These are phyloP conservation scores for Entomortierella lignicola DNA, from an alignment of 192 early-diverging fungal species.

Conservation along the genomic window DNA sequence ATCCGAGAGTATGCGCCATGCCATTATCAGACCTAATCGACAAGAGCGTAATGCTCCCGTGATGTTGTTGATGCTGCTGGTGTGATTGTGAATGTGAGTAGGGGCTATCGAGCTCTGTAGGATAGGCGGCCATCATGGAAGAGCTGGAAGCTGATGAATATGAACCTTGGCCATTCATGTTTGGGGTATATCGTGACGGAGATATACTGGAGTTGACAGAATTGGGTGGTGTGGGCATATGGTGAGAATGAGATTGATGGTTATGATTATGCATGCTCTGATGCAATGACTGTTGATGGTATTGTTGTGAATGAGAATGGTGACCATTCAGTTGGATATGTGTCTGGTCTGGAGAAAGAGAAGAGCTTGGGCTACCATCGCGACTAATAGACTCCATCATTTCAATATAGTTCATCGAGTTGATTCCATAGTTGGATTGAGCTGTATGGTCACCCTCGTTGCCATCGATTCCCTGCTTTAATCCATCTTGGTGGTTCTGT, in stretches of 20 bases:
- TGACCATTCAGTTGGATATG: conserved; percentile 13
- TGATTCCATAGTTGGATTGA: conserved; percentile 11
- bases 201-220: conserved; percentile 14
- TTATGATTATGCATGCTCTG: conserved; percentile 9
- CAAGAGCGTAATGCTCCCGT: conserved; percentile 22
- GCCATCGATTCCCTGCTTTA: conserved; percentile 24
- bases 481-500: not conserved
- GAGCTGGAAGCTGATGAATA: not conserved
- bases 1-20: conserved; percentile 26
- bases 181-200: conserved; percentile 12
- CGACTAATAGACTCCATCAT: conserved; percentile 37
- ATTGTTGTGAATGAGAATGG: conserved; percentile 4
- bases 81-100: conserved; percentile 24
- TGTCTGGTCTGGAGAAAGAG: conserved; percentile 40
- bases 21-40: conserved; percentile 27
- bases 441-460: not conserved
- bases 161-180: not conserved
- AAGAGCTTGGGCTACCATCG: conserved; percentile 30
- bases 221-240: conserved; percentile 10
- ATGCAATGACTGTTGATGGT: conserved; percentile 14
- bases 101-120: conserved; percentile 3
- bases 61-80: conserved; percentile 20
- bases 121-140: conserved; percentile 9
- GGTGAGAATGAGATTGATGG: conserved; percentile 9
- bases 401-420: conserved; percentile 26